phyloP scores from a whole-genome alignment of 176 grass and related monocot genomes.

The Oryza officinalis region DNA sequence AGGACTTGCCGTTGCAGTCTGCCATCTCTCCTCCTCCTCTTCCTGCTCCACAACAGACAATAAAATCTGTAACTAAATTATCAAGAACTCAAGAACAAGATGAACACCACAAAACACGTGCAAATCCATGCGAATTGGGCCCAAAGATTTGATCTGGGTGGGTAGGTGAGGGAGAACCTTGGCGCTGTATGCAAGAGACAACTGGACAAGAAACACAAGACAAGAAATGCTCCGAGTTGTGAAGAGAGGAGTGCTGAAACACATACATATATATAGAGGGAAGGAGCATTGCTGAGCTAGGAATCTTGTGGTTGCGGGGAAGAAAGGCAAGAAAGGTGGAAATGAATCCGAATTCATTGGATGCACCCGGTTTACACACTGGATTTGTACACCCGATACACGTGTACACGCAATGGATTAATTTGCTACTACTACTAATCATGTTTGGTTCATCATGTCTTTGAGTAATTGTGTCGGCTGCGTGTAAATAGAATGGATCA shows the following conservation, averaged over 20 bases:
- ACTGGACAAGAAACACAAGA: slow-evolving; percentile 2
- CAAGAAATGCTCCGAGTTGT: slow-evolving; percentile 16
- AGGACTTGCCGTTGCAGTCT: slow-evolving; percentile 45
- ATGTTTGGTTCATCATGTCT: background rate
- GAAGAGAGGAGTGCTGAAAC: slow-evolving; percentile 24
- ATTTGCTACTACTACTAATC: background rate
- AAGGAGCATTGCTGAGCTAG: background rate
- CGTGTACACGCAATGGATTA: background rate
- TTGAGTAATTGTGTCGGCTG: background rate
- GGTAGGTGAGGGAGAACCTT: slow-evolving; percentile 55
- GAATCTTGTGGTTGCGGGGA: background rate
- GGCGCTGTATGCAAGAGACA: slow-evolving; percentile 22
- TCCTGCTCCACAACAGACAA: slow-evolving; percentile 33
- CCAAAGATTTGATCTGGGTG: background rate
- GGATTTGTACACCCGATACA: background rate
- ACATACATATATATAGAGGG: slow-evolving; percentile 12
- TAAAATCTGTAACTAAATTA: background rate
- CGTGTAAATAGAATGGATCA: background rate
- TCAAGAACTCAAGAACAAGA: background rate
- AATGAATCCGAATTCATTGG: background rate
- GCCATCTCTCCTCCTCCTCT: slow-evolving; percentile 56
- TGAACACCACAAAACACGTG: background rate
- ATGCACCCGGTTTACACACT: background rate
- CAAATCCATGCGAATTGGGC: background rate
- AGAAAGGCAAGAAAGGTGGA: background rate